Percentiles rank a stretch among this genome's conserved stretches.
Conservation (phyloP, 2,329 filamentous ascomycete species). For the Phoma sp. region DNA sequence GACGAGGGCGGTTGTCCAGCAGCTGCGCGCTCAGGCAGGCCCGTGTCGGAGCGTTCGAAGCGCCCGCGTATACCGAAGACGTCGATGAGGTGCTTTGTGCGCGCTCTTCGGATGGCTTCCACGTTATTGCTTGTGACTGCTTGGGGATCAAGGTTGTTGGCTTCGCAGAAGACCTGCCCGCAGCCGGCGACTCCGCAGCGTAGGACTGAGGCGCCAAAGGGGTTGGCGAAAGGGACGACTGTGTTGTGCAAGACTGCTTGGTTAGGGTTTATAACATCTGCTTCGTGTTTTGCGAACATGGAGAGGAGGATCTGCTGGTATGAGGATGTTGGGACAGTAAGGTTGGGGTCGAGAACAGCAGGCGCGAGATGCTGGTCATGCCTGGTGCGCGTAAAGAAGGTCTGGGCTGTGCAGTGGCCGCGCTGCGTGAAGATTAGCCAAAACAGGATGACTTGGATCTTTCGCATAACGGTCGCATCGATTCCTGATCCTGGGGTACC, state of each 20-base stretch:
- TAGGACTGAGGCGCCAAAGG: constrained; percentile 38
- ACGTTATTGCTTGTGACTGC: constrained; percentile 5
- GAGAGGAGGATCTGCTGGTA: constrained; percentile 29
- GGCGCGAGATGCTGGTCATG: constrained; percentile 29
- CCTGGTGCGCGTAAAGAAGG: constrained; percentile 36
- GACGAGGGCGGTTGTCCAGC: constrained; percentile 29
- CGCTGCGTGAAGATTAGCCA: constrained; percentile 41
- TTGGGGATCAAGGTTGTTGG: background rate
- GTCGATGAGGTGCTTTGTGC: constrained; percentile 30
- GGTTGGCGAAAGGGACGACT: constrained; percentile 33
- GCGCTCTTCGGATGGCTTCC: constrained; percentile 21
- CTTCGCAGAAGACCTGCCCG: constrained; percentile 15
- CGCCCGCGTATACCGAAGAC: constrained; percentile 27
- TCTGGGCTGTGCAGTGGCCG: constrained; percentile 38
- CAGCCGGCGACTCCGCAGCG: constrained; percentile 32
- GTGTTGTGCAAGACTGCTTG: constrained; percentile 10
- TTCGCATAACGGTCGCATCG: constrained; percentile 21
- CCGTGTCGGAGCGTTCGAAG: constrained; percentile 32
- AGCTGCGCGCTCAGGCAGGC: constrained; percentile 33
- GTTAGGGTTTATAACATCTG: constrained; percentile 12
- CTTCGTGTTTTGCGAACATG: constrained; percentile 30
- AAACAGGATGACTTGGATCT: constrained; percentile 41
- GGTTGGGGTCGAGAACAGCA: constrained; percentile 23
- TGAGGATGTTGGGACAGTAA: constrained; percentile 22
- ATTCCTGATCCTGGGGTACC: background rate